Evolutionary conservation across 169 alveolate genomes (phyloP).

Genomic region (Plasmodium inui): DNA sequence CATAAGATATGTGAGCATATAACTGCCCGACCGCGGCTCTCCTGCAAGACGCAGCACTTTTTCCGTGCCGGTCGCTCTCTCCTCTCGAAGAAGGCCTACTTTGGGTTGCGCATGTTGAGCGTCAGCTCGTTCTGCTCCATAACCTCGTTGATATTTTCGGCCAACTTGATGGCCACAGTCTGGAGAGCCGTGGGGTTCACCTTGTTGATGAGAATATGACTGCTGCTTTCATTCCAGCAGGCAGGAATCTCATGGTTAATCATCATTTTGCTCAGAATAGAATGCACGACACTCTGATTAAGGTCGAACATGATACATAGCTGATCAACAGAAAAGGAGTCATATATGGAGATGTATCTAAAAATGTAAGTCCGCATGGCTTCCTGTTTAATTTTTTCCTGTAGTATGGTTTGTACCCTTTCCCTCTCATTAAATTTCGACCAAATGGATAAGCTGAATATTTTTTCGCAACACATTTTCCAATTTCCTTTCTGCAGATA

Average conservation of each 20-base stretch:
- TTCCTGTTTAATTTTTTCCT: conserved; percentile 92
- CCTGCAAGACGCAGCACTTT: neutral
- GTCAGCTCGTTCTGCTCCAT: conserved; percentile 91
- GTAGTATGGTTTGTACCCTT: conserved; percentile 87
- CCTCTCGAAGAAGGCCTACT: conserved; percentile 75
- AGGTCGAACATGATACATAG: conserved; percentile 89
- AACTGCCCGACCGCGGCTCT: neutral
- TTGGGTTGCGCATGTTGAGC: conserved; percentile 90
- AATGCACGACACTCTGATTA: conserved; percentile 86
- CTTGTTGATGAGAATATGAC: conserved; percentile 90
- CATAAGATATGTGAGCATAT: neutral
- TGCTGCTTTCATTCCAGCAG: conserved; percentile 92
- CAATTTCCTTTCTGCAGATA: conserved; percentile 94
- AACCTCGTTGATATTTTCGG: conserved; percentile 88
- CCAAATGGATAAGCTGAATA: conserved; percentile 89
- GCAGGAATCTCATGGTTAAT: conserved; percentile 91
- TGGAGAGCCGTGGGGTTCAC: conserved; percentile 92
- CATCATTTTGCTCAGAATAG: conserved; percentile 93
- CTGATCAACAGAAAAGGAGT: conserved; percentile 90
- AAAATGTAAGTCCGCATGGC: conserved; percentile 94
- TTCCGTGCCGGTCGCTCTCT: neutral
- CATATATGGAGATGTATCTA: conserved; percentile 88
- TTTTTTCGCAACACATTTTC: conserved; percentile 92
- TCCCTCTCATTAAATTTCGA: conserved; percentile 88
- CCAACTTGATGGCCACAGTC: conserved; percentile 85